Conservation (phyloP, 441 rosid genomes). For the Populus hybrid region DNA sequence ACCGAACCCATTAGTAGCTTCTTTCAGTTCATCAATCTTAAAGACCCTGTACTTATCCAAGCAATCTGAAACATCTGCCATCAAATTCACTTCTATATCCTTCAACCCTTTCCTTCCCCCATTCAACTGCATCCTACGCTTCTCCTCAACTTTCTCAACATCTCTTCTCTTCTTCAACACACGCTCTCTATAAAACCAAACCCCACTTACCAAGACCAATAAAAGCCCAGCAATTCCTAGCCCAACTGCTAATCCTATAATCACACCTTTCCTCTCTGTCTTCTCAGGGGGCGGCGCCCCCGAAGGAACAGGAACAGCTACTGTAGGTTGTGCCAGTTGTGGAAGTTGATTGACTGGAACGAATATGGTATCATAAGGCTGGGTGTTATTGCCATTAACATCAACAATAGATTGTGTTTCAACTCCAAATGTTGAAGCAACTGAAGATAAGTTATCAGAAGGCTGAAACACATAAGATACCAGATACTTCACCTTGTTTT, state of each 20-base stretch:
- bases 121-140: slow-evolving; percentile 17
- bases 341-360: slow-evolving; percentile 54
- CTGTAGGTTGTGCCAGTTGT: slow-evolving; percentile 38
- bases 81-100: slow-evolving; percentile 39
- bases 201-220: slow-evolving; percentile 29
- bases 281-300: slow-evolving; percentile 13
- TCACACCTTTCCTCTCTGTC: slow-evolving; percentile 40
- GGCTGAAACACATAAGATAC: slow-evolving; percentile 64
- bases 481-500: slow-evolving; percentile 31
- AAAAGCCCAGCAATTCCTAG: slow-evolving; percentile 38
- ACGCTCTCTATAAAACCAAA: slow-evolving; percentile 29
- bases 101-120: slow-evolving; percentile 22
- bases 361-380: slow-evolving; percentile 45
- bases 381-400: slow-evolving; percentile 37
- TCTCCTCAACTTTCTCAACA: slow-evolving; percentile 13
- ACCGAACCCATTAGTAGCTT: slow-evolving; percentile 52
- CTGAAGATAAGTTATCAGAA: slow-evolving; percentile 44
- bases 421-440: slow-evolving; percentile 52
- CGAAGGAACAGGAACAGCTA: slow-evolving; percentile 15
- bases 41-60: slow-evolving; percentile 65
- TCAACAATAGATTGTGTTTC: slow-evolving; percentile 32
- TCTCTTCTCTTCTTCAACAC: slow-evolving; percentile 20
- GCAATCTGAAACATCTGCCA: slow-evolving; percentile 73
- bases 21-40: slow-evolving; percentile 54
- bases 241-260: slow-evolving; percentile 47